Evolutionary conservation across 2,329 filamentous ascomycete species (phyloP).

Genomic region (Calonectria hongkongensis): DNA sequence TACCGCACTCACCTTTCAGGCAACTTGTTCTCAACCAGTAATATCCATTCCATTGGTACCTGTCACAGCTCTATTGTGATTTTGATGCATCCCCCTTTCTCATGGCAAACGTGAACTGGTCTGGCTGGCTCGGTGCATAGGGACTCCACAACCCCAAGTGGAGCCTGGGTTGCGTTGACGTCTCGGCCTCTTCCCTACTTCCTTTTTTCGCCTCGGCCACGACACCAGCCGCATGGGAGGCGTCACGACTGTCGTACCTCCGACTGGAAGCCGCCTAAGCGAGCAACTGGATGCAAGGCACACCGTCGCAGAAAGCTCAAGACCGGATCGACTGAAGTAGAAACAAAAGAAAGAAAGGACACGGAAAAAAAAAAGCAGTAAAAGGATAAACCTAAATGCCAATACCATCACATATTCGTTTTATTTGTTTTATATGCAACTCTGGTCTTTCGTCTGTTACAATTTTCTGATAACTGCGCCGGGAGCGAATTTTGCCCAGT

Average conservation of each 20-base stretch:
- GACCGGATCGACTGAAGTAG: neutral
- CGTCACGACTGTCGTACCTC: neutral
- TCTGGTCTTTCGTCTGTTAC: neutral
- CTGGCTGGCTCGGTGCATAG: constrained; percentile 5
- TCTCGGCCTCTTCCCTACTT: constrained; percentile 18
- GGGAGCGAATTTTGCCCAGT: neutral
- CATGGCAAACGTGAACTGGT: constrained; percentile 14
- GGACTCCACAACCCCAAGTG: constrained; percentile 33
- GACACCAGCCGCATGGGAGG: constrained; percentile 6
- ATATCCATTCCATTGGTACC: constrained; percentile 5
- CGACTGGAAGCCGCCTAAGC: neutral
- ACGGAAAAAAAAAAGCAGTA: neutral
- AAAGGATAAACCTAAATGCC: neutral
- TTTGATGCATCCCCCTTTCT: constrained; percentile 12
- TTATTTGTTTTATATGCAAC: neutral
- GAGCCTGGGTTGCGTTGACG: constrained; percentile 29
- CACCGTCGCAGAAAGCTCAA: neutral
- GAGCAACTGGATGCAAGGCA: neutral
- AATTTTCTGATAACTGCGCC: neutral
- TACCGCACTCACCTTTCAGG: constrained; percentile 7
- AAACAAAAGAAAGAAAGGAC: neutral
- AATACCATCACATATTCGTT: neutral
- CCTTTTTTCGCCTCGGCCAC: constrained; percentile 22
- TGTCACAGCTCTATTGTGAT: constrained; percentile 19
- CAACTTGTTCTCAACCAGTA: constrained; percentile 4